phyloP scores from a whole-genome alignment of 495 filamentous ascomycete species.

The Bacidia gigantensis region DNA sequence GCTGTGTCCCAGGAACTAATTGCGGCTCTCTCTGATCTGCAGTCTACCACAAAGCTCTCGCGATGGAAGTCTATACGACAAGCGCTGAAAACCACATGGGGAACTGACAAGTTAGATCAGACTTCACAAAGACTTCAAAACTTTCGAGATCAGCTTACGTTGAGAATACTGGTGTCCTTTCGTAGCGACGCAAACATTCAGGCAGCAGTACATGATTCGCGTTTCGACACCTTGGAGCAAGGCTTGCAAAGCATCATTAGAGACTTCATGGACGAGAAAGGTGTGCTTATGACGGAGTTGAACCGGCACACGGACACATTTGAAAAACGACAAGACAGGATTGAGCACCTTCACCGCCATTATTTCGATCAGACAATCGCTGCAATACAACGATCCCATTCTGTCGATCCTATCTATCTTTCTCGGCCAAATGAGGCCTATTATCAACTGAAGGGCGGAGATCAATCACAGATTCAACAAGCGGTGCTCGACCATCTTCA shows the following conservation, averaged over 20 bases:
- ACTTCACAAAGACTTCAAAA: slow-evolving; percentile 11
- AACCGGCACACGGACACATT: neutral
- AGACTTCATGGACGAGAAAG: neutral
- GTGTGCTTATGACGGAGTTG: neutral
- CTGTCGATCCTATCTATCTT: too few relatives aligned
- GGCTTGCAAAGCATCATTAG: neutral
- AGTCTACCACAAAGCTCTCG: neutral
- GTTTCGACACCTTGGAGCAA: neutral
- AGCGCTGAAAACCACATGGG: slow-evolving; percentile 9
- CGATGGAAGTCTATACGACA: slow-evolving; percentile 9
- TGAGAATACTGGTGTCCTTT: slow-evolving; percentile 11
- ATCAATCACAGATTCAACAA: neutral
- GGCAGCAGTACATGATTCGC: neutral
- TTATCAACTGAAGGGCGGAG: neutral
- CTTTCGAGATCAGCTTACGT: slow-evolving; percentile 9
- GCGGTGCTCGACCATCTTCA: neutral
- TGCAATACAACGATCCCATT: neutral
- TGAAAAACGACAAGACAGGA: neutral
- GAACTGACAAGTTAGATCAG: slow-evolving; percentile 11
- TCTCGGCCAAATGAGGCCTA: neutral
- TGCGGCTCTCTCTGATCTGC: neutral
- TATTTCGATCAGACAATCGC: neutral
- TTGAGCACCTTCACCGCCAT: neutral
- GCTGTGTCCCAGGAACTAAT: neutral
- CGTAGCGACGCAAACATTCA: neutral